Conservation (phyloP, 2,329 filamentous ascomycete species). For the Trichophyton verrucosum region DNA sequence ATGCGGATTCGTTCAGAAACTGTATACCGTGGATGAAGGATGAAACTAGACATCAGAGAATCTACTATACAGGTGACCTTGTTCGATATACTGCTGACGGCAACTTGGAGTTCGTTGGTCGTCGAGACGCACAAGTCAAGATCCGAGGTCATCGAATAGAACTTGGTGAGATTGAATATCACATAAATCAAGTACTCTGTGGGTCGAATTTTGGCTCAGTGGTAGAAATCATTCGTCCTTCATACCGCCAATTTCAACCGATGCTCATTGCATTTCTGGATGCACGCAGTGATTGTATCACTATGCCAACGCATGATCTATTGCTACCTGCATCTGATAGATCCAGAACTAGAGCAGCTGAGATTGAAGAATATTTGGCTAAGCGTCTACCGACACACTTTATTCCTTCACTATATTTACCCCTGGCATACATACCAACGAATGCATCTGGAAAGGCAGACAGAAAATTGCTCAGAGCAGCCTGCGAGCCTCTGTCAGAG, state of each 20-base stretch:
- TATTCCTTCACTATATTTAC: constrained; percentile 25
- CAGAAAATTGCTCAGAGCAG: constrained; percentile 19
- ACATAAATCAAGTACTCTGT: background rate
- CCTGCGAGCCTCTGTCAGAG: background rate
- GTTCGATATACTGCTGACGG: constrained; percentile 14
- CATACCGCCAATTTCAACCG: background rate
- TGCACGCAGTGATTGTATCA: background rate
- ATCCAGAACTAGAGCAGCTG: background rate
- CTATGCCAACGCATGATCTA: constrained; percentile 27
- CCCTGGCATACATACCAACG: constrained; percentile 17
- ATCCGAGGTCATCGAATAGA: constrained; percentile 72
- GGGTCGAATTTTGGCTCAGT: background rate
- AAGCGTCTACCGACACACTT: constrained; percentile 23
- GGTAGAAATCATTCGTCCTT: background rate
- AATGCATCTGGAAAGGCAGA: constrained; percentile 25
- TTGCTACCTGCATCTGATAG: background rate
- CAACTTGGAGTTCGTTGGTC: constrained; percentile 12
- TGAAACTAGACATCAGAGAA: background rate
- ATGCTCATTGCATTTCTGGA: background rate
- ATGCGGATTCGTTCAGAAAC: background rate
- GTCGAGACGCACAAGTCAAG: constrained; percentile 54
- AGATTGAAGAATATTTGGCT: background rate
- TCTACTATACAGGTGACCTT: constrained; percentile 14
- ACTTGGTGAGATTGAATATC: constrained; percentile 65
- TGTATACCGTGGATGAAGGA: constrained; percentile 4